A percentile compares a stretch with the other conserved stretches of the same genome.
Evolutionary conservation across 2,329 filamentous ascomycete species (phyloP).

Genomic region (Aspergillus aculeatus): DNA sequence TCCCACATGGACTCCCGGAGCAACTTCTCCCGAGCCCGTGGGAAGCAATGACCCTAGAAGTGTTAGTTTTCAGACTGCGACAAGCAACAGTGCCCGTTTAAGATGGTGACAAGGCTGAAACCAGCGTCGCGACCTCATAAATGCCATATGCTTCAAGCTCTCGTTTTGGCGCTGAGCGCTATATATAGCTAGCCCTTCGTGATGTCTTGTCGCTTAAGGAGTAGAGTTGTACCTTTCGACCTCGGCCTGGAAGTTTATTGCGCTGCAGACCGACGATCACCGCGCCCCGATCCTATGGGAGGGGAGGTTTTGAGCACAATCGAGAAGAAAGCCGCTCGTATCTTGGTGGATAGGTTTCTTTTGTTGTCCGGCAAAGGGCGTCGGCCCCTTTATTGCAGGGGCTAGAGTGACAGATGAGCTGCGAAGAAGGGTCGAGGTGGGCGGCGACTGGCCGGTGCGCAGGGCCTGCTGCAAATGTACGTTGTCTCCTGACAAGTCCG

Average conservation of each 20-base stretch:
- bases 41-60: not conserved
- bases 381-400: constrained; percentile 9
- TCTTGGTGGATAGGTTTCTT: not conserved
- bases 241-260: not conserved
- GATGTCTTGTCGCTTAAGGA: not conserved
- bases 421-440: constrained; percentile 7
- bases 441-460: constrained; percentile 6
- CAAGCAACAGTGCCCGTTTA: not conserved
- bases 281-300: not conserved
- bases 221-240: not conserved
- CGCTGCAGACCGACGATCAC: not conserved
- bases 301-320: not conserved
- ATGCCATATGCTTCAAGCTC: not conserved
- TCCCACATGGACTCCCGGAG: not conserved
- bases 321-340: not conserved
- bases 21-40: not conserved
- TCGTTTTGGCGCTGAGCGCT: not conserved
- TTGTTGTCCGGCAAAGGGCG: constrained; percentile 1
- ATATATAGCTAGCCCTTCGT: not conserved
- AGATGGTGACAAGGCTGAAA: constrained; percentile 3
- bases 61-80: not conserved
- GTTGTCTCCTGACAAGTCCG: constrained; percentile 22
- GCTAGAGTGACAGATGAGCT: constrained; percentile 13
- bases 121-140: not conserved
- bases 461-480: constrained; percentile 3